Percentiles rank a stretch among this genome's conserved stretches.
Conservation (phyloP, 1,284 basidiomycete genomes). For the Erythrobasidium hasegawianum region DNA sequence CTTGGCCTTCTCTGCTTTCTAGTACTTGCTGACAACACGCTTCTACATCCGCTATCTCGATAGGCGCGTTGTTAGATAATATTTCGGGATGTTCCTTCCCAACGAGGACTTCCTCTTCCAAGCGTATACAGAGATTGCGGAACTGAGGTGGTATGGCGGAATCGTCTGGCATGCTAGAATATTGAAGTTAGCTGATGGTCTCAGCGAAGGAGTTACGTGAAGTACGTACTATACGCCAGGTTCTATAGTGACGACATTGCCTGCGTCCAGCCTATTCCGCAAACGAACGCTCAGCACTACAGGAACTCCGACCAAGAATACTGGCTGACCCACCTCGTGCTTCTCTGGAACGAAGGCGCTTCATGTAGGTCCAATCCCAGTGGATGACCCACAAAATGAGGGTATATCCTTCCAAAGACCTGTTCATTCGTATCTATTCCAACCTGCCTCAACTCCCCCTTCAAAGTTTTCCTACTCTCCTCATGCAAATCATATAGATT, state of each 20-base stretch:
- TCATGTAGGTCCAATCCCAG: constrained; percentile 56
- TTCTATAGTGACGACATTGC: constrained; percentile 77
- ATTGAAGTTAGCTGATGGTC: no score
- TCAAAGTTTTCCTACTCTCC: constrained; percentile 65
- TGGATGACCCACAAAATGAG: constrained; percentile 80
- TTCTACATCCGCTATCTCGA: constrained; percentile 86
- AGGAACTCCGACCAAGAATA: no score
- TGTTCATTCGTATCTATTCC: constrained; percentile 67
- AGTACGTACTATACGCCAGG: constrained; percentile 45
- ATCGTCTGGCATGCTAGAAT: constrained; percentile 72
- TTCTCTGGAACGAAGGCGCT: constrained; percentile 50
- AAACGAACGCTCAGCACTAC: no score
- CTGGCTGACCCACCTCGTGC: constrained; percentile 38
- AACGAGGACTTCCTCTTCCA: constrained; percentile 87
- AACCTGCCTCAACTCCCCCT: constrained; percentile 70
- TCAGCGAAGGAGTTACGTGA: no score
- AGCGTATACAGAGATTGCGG: constrained; percentile 81
- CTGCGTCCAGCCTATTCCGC: constrained; percentile 62
- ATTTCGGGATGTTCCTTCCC: constrained; percentile 64
- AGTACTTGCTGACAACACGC: constrained; percentile 74
- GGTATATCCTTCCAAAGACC: constrained; percentile 72
- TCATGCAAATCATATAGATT: constrained; percentile 76
- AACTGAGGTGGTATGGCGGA: constrained; percentile 74
- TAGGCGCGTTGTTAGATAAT: constrained; percentile 73
- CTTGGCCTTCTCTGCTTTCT: constrained; percentile 47